Base-by-base conservation (phyloP, 805 yeast genomes). In the Teunomyces atbi region DNA sequence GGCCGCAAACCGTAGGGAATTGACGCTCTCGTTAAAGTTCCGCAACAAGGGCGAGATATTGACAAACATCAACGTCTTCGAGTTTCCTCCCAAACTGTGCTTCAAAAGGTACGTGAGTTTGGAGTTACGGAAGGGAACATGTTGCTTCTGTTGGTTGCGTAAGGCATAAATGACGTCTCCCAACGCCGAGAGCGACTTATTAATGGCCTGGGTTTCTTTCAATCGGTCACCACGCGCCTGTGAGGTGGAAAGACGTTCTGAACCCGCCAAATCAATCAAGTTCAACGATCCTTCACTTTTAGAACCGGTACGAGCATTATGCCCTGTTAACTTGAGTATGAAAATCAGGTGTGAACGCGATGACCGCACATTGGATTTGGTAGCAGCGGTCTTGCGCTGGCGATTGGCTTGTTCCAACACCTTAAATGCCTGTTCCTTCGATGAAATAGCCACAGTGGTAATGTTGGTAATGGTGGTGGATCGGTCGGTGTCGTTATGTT, bases 41-140 rank as follows among this genome's bases (percentile, higher is more conserved):
- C 65, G 65, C 8, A 61, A 61, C 42, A 77, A 67, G 3, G 96
- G 90, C 1, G 96, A 86, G 0, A 91, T 75, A 56, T 89, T 91
- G 12, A 90, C 97, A 73, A 92, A 86, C 96, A 92, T 90, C 48
- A 92, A 71, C 0, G 97, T 89, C 64, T 92, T 94, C 2, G 96
- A 87, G 46, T 81, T 78, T 0, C 96, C 97, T 5, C 86, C 82
- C 20, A 92, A 71, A 12, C 97, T 89, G 59, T 87, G 82, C 57
- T 90, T 94, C 48, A 92, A 70, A 11, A 91, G 69, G 60, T 88
- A 88, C 0, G 99, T 92, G 59, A 92, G 63, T 66, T 83, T 80
- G 36, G 94, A 81, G 65, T 82, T 77, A 60, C 92, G 62, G 64
- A 74, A 86, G 0, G 92, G 91, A 10, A 85, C 67, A 60, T 85